Evolutionary conservation across 1,284 basidiomycete genomes (phyloP), one percentile per base, ranked within the genome.

Genomic region (Ustilago vetiveriae): DNA sequence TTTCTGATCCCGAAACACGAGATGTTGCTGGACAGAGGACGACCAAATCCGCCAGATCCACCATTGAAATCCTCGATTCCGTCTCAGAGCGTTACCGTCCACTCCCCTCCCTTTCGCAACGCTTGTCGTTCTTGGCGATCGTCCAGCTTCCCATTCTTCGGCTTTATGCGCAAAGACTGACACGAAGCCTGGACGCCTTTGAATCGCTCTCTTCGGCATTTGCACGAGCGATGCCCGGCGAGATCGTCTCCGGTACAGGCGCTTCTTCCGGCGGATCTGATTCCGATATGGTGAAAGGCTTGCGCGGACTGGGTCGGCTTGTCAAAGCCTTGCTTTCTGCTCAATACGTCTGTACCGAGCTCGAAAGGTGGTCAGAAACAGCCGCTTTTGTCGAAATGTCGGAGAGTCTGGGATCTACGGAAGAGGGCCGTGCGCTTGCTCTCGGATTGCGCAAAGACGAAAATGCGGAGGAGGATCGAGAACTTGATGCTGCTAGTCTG

Each of bases 211-310:
- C 62, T 6, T 63, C 90, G 17, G 88, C 90, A 0, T 89, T 98
- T 72, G 87, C 94, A 26, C 89, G 93, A 5, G 90, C 90, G 3
- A 92, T 98, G 6, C 94, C 95, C 0, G 95, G 94, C 5, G 92
- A 75, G 22, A 80, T 81, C 24, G 51, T 58, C 3, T 32, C 59
- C 1, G 48, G 41, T 3, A 27, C 57, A 13, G 46, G 46, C 4
- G 46, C 43, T 2, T 36, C 36, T 13, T 57, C 65, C 19, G 57
- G 39, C 38, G 38, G 45, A 0, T 38, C 48, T 22, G 74, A 77
- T 16, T 53, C 64, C 10, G 78, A 79, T 21, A 74, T 74, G 72
- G 79, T 81, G 36, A 63, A 65, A 14, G 79, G 79, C 1, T 47
- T 76, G 14, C 63, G 76, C n/a, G 80, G 80, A 0, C 42, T 79